Base-by-base conservation (phyloP, 345 rosid genomes). In the Abelmoschus esculentus region DNA sequence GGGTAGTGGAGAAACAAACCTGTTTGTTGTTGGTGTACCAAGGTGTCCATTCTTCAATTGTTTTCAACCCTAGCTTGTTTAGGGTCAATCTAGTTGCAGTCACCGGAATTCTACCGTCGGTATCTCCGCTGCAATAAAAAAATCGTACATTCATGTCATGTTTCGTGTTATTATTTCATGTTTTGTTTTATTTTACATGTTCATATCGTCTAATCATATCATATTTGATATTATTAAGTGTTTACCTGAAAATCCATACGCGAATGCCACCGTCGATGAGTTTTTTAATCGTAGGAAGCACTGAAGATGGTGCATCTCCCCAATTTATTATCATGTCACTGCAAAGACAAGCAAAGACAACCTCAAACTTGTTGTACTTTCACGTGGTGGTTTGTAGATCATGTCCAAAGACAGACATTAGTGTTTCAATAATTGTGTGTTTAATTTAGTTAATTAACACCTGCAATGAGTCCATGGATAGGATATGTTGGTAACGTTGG, bases 391-490 rank as follows among this genome's bases (percentile, higher is more conserved):
- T 42, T 42, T 66, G 58, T 38, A 31, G 69, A 49, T 5, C 1
- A 19, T 26, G 46, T 46, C 22, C 52, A 2, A 36, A 18, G 57
- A 47, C 70, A 58, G 58, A 6, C 11, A 54, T 31, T 4, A 53
- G 7, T 53, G 26, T 17, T 53, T 42, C 26, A 53, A 53, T 53
- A 7, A 53, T 15, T 50, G 3, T 49, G 53, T n/a, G 18, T 50
- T 50, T 50, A n/a, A 18, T 54, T 54, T 3, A 18, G 6, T 49
- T 49, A 49, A 49, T 6, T 54, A 10, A 15, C 70, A 87, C 95
- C 87, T 91, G 96, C 98, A 92, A 32, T 82, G 93, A 57, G 87
- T 79, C 96, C 96, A 92, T 62, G 87, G 83, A 75, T 89, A 86
- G 1, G 92, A 61, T 50, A 88, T 74, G 40, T 74, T 83, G 36